Percentiles rank a stretch among this genome's conserved stretches.
These are phyloP conservation scores for Acanthamoeba culbertsoni DNA, from an alignment of 208 protist species.

Conservation along the genomic window DNA sequence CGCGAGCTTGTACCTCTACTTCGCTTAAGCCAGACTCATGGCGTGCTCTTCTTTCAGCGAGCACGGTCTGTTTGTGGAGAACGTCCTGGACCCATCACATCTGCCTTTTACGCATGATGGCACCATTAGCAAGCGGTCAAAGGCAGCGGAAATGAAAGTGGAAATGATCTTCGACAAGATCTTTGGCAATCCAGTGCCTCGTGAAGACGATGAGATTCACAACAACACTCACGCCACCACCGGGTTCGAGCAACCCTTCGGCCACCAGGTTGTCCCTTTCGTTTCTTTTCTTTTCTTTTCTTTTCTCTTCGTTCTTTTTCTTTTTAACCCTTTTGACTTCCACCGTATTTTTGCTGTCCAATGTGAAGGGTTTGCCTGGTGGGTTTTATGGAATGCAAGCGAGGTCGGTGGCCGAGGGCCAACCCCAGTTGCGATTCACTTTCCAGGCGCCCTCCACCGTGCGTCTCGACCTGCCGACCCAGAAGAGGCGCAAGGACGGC, in stretches of 20 bases:
- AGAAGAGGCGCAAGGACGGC: neutral
- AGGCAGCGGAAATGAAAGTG: slow-evolving; percentile 1
- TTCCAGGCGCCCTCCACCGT: neutral
- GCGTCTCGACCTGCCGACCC: neutral
- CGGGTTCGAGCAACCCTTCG: too few species aligned
- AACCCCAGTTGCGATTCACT: neutral
- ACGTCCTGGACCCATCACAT: slow-evolving; percentile 23
- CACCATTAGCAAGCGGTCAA: neutral
- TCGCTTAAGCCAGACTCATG: neutral
- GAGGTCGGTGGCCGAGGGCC: neutral
- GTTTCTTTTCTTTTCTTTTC: too few species aligned
- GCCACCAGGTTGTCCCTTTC: too few species aligned
- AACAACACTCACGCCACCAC: neutral
- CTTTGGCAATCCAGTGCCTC: neutral
- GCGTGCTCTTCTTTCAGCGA: neutral
- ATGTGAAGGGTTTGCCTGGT: neutral
- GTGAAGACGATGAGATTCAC: too few species aligned
- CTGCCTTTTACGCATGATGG: slow-evolving; percentile 46
- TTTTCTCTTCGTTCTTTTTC: too few species aligned
- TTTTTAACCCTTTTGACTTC: too few species aligned
- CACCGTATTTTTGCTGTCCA: neutral
- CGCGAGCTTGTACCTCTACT: neutral
- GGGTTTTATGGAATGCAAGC: neutral
- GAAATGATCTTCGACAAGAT: slow-evolving; percentile 14
- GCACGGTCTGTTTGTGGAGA: slow-evolving; percentile 39